phyloP scores from a whole-genome alignment of 2,329 filamentous ascomycete genomes.

The Graphiopsis chlorocephala region DNA sequence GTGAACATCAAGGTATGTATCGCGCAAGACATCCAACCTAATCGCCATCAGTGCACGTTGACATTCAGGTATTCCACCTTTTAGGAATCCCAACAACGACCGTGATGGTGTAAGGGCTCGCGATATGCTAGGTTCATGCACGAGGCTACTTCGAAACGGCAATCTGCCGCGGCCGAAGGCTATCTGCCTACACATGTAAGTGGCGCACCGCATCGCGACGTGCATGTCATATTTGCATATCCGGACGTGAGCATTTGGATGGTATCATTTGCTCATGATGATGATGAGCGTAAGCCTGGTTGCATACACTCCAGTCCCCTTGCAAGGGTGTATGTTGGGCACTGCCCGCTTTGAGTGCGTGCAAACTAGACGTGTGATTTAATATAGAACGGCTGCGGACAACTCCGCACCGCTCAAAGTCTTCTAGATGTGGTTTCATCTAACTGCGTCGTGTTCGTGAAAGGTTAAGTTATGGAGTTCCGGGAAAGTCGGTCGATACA shows the following conservation, averaged over 20 bases:
- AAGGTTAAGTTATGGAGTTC: background rate
- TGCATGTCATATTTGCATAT: background rate
- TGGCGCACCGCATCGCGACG: background rate
- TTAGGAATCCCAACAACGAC: background rate
- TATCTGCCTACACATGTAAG: background rate
- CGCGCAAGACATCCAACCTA: background rate
- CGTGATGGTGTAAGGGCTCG: slow-evolving; percentile 6
- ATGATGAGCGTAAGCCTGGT: background rate
- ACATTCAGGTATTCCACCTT: slow-evolving; percentile 3
- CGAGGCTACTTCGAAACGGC: background rate
- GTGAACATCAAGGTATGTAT: background rate
- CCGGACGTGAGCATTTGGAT: background rate
- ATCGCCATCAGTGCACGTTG: background rate
- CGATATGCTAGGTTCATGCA: slow-evolving; percentile 3
- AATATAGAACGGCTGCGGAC: background rate
- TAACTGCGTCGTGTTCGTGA: background rate
- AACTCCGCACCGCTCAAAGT: background rate
- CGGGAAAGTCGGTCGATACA: background rate
- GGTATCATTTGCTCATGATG: background rate
- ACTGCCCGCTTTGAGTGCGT: background rate
- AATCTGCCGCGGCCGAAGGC: background rate
- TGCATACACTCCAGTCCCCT: background rate
- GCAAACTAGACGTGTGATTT: background rate
- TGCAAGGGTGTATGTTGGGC: background rate
- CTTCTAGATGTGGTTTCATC: background rate